Conservation (phyloP, 345 rosid genomes). For the Citrus sp. region DNA sequence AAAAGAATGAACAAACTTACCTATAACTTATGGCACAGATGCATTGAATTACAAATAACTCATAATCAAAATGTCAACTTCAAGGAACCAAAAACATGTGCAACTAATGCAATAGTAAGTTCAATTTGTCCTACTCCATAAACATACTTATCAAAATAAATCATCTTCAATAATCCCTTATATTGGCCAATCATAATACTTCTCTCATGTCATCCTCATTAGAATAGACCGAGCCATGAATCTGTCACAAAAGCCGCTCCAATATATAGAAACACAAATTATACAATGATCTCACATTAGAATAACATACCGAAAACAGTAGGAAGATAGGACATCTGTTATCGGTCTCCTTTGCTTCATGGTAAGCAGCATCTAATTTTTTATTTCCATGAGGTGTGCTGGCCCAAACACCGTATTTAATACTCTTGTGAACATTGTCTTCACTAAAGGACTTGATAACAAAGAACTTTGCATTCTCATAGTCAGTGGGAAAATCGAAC, state of each 20-base stretch:
- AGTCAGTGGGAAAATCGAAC: conserved; percentile 49
- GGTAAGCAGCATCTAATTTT: conserved; percentile 64
- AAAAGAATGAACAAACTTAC: background rate
- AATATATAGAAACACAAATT: background rate
- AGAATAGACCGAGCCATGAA: background rate
- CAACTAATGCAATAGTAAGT: background rate
- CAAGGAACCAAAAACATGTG: background rate
- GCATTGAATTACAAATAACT: background rate
- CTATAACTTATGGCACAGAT: background rate
- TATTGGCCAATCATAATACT: background rate
- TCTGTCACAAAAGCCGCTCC: background rate
- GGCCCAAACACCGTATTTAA: conserved; percentile 70
- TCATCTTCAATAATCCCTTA: background rate
- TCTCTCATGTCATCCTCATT: background rate
- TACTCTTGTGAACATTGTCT: conserved; percentile 76
- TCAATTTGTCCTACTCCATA: background rate
- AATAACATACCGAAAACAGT: conserved; percentile 54
- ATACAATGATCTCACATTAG: background rate
- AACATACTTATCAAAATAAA: background rate
- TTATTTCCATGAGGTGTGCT: conserved; percentile 79
- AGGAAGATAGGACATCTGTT: conserved; percentile 55
- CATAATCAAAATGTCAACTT: background rate
- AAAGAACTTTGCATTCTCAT: conserved; percentile 61
- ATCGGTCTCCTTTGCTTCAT: conserved; percentile 48
- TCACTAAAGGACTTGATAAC: conserved; percentile 78